Base-by-base conservation (phyloP, 805 yeast species). In the Saccharomycopsis malanga region DNA sequence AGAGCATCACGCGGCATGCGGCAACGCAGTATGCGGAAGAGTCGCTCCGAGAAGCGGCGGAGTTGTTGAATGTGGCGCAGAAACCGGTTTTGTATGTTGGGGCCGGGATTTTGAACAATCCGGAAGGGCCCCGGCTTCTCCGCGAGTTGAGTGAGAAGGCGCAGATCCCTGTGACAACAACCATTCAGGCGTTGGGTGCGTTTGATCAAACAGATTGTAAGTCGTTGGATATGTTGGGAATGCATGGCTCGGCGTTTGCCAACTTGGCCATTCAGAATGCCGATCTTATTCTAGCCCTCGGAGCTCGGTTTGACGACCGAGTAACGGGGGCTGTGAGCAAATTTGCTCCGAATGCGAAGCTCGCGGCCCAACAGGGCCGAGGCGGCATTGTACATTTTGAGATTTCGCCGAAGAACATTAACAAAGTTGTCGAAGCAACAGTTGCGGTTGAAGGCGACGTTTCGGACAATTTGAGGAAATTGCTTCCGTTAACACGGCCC, bases 301-400 rank as follows among this genome's bases (percentile, higher is more conserved):
- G 98, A 63, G 96, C 98, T 32, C 79, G 98, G 65, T 93, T 93
- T 60, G 98, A 93, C 68, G 98, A 93, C 71, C 89, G 98, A 73
- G 98, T 93, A 58, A 93, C 98, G 37, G 83, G 93, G 60, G 77
- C 77, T 60, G 72, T 93, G 47, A 55, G 84, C 53, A 84, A 83
- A 64, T 93, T 93, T 65, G 98, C 98, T 39, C 98, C 98, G 49
- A 86, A 69, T 49, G 98, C 98, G 49, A 83, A 80, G 59, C 72
- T 77, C 51, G 98, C 98, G 29, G 96, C 96, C 46, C 68, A 70
- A 48, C 89, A 87, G 67, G 76, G 78, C 41, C 79, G 89, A 61
- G 98, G 98, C 64, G 98, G 98, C 70, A 91, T 93, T 54, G 72
- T 93, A 53, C 98, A 93, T 69, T 93, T 93, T 59, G 98, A 93